These are phyloP conservation scores for Yarrowia porcina DNA, from an alignment of 805 yeast species.

Conservation along the genomic window DNA sequence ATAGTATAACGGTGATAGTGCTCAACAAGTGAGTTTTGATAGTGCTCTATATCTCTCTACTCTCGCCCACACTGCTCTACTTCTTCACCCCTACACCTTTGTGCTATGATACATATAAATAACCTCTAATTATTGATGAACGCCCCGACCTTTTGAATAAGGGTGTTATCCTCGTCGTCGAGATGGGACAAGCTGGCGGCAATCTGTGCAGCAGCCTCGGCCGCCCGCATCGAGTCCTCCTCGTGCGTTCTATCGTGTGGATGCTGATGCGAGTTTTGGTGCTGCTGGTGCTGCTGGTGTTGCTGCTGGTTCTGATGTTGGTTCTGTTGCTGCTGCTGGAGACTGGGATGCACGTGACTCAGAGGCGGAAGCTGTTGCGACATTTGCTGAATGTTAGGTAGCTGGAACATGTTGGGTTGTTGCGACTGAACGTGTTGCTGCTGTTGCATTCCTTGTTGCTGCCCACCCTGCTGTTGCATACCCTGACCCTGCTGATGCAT, in stretches of 20 bases:
- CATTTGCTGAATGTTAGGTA: constrained; percentile 5
- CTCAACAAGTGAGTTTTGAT: no score
- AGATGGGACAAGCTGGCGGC: constrained; percentile 25
- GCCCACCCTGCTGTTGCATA: not conserved
- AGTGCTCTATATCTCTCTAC: no score
- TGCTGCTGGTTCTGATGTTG: not conserved
- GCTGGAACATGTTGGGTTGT: not conserved
- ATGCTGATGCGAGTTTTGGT: not conserved
- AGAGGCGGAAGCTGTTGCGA: constrained; percentile 16
- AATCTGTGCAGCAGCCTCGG: constrained; percentile 24
- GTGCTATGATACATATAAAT: constrained; percentile 8
- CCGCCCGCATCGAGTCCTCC: constrained; percentile 15
- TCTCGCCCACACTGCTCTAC: no score
- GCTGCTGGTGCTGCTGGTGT: not conserved
- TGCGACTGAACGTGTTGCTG: not conserved
- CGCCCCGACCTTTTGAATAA: constrained; percentile 36
- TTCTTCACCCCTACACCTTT: not conserved
- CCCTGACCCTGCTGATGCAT: not conserved
- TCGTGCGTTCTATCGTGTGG: constrained; percentile 14
- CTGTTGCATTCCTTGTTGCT: not conserved
- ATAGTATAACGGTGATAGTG: no score
- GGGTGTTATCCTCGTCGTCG: constrained; percentile 31
- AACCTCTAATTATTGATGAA: constrained; percentile 31
- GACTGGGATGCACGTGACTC: constrained; percentile 3
- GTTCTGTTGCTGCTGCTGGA: not conserved